Evolutionary conservation across 495 filamentous ascomycete genomes (phyloP).

Genomic region (Usnea hakonensis): DNA sequence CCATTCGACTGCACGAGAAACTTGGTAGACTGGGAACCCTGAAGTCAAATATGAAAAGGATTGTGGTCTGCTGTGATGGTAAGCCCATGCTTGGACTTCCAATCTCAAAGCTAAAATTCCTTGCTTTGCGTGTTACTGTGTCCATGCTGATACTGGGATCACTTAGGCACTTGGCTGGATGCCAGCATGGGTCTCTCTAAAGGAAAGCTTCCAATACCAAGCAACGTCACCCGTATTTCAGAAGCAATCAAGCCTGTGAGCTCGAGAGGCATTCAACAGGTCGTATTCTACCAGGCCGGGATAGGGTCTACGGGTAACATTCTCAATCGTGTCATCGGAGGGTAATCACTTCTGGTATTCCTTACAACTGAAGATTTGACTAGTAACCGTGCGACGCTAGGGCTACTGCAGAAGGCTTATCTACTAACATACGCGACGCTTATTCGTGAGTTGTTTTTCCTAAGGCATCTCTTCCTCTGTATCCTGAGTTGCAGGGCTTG

Average conservation of each 20-base stretch:
- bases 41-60: conserved; percentile 16
- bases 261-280: conserved; percentile 34
- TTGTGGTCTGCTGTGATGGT: conserved; percentile 25
- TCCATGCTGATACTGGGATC: not conserved
- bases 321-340: conserved; percentile 20
- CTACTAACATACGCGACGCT: conserved; percentile 8
- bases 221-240: conserved; percentile 39
- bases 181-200: conserved; percentile 18
- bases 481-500: conserved; percentile 12
- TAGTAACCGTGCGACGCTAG: not conserved
- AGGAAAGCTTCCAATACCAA: conserved; percentile 30
- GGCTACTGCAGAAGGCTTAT: conserved; percentile 7
- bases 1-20: not conserved
- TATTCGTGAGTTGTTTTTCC: conserved; percentile 5
- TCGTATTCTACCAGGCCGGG: conserved; percentile 48
- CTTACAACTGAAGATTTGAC: conserved; percentile 14
- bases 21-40: not conserved
- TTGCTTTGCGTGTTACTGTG: not conserved
- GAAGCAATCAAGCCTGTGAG: conserved; percentile 33
- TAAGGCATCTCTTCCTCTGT: conserved; percentile 8
- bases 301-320: conserved; percentile 38
- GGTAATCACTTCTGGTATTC: not conserved
- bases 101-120: no score
- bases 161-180: conserved; percentile 23
- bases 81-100: not conserved